Conservation (phyloP, 148 eudicot genomes). For the Amaranthus palmeri region DNA sequence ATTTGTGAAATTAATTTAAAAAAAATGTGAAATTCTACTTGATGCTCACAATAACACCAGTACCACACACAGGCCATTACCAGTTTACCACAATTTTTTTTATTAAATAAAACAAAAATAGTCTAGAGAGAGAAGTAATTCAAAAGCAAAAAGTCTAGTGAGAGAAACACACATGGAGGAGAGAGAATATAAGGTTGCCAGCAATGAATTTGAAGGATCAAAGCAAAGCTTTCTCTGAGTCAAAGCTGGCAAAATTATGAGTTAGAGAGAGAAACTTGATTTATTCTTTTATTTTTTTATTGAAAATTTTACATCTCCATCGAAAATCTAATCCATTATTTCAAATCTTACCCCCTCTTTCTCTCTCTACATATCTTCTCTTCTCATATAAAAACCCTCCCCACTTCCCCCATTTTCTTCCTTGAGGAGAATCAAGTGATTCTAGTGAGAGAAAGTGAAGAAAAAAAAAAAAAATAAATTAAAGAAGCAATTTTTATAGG, state of each 20-base stretch:
- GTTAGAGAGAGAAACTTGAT: neutral
- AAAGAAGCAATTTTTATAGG: slow-evolving; percentile 1
- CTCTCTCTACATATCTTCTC: neutral
- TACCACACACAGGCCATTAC: neutral
- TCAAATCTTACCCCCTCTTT: neutral
- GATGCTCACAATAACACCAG: neutral
- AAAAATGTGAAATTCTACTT: neutral
- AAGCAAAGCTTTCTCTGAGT: slow-evolving; percentile 38
- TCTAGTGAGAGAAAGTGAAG: slow-evolving; percentile 17
- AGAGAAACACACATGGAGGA: slow-evolving; percentile 16
- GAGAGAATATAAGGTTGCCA: slow-evolving; percentile 53
- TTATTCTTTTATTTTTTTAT: neutral
- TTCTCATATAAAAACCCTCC: neutral
- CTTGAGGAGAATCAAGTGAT: slow-evolving; percentile 19
- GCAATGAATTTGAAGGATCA: slow-evolving; percentile 78
- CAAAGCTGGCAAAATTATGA: slow-evolving; percentile 39
- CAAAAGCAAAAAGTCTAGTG: slow-evolving; percentile 9
- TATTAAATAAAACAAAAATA: neutral
- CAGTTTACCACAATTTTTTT: neutral
- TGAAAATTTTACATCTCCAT: neutral
- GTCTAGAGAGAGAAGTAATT: slow-evolving; percentile 12
- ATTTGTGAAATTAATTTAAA: too few species aligned
- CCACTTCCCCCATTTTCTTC: slow-evolving; percentile 15
- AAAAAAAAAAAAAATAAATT: neutral
- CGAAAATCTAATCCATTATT: slow-evolving; percentile 5